These are phyloP conservation scores for Schizosaccharomyces japonicus DNA, from an alignment of 805 yeast genomes.

Conservation along the genomic window DNA sequence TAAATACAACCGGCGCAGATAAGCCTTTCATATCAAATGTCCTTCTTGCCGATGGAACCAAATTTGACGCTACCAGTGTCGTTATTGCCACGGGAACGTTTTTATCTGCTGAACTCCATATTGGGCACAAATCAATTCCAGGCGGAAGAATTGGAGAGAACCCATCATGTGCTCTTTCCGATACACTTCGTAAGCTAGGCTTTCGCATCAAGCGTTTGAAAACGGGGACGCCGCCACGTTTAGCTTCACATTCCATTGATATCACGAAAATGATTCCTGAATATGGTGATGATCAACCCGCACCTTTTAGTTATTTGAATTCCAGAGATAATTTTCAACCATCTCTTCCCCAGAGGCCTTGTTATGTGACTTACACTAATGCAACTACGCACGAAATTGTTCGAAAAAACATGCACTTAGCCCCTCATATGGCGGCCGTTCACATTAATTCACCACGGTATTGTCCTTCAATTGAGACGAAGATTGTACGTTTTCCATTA, in stretches of 20 bases:
- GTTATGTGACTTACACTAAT: slow-evolving; percentile 63
- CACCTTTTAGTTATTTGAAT: slow-evolving; percentile 73
- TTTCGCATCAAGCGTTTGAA: slow-evolving; percentile 71
- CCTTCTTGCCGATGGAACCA: slow-evolving; percentile 39
- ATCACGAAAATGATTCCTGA: slow-evolving; percentile 41
- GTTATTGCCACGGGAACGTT: slow-evolving; percentile 92
- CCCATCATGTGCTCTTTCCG: slow-evolving; percentile 72
- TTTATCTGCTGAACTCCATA: slow-evolving; percentile 78
- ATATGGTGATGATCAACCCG: slow-evolving; percentile 61
- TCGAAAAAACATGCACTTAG: slow-evolving; percentile 44
- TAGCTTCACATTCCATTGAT: slow-evolving; percentile 48
- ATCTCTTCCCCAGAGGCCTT: slow-evolving; percentile 23
- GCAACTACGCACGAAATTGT: slow-evolving; percentile 48
- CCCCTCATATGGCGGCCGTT: slow-evolving; percentile 78
- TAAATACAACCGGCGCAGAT: background rate
- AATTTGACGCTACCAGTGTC: slow-evolving; percentile 39
- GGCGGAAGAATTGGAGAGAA: slow-evolving; percentile 87
- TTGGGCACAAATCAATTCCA: slow-evolving; percentile 58
- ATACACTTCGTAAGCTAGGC: slow-evolving; percentile 52
- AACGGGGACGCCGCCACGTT: slow-evolving; percentile 92
- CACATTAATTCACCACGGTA: slow-evolving; percentile 80
- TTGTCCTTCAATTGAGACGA: slow-evolving; percentile 90
- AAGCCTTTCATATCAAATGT: slow-evolving; percentile 34
- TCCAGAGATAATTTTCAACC: slow-evolving; percentile 31
- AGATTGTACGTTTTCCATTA: slow-evolving; percentile 55